phyloP scores from a whole-genome alignment of 208 protist genomes.

The Lotmaria passim region DNA sequence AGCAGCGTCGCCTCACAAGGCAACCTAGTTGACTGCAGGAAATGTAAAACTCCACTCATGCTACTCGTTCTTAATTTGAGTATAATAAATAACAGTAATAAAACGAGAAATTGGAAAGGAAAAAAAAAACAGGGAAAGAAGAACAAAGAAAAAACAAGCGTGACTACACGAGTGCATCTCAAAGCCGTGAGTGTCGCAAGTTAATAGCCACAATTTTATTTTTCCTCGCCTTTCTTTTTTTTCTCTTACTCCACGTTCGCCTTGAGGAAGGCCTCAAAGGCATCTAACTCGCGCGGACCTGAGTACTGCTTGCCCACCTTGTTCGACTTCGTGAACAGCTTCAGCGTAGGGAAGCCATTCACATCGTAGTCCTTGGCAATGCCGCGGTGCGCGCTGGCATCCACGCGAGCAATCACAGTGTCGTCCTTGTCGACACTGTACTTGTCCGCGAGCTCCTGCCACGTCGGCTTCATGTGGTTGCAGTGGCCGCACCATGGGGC shows the following conservation, averaged over 20 bases:
- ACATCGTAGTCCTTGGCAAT: slow-evolving; percentile 63
- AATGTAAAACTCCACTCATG: not conserved
- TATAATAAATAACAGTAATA: not conserved
- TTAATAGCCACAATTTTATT: not conserved
- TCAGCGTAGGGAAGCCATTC: slow-evolving; percentile 89
- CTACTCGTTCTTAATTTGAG: not conserved
- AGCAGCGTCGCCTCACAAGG: too few relatives aligned
- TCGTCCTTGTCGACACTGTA: slow-evolving; percentile 42
- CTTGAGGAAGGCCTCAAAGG: slow-evolving; percentile 64
- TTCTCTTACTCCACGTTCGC: slow-evolving; percentile 15
- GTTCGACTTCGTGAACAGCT: slow-evolving; percentile 83
- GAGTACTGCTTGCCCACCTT: slow-evolving; percentile 72
- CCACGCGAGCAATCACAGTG: slow-evolving; percentile 82
- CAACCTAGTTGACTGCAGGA: too few relatives aligned
- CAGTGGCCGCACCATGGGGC: slow-evolving; percentile 98
- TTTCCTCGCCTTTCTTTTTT: not conserved
- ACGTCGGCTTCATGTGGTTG: slow-evolving; percentile 91
- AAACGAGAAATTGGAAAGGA: not conserved
- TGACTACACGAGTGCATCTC: not conserved
- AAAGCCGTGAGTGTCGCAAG: too few relatives aligned
- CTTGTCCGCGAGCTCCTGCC: slow-evolving; percentile 65
- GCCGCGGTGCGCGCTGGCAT: slow-evolving; percentile 54
- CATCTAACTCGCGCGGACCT: slow-evolving; percentile 53
- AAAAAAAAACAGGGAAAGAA: not conserved
- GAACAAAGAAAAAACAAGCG: not conserved